phyloP scores from a whole-genome alignment of 805 yeast species.

The Suhomyces faveliae region DNA sequence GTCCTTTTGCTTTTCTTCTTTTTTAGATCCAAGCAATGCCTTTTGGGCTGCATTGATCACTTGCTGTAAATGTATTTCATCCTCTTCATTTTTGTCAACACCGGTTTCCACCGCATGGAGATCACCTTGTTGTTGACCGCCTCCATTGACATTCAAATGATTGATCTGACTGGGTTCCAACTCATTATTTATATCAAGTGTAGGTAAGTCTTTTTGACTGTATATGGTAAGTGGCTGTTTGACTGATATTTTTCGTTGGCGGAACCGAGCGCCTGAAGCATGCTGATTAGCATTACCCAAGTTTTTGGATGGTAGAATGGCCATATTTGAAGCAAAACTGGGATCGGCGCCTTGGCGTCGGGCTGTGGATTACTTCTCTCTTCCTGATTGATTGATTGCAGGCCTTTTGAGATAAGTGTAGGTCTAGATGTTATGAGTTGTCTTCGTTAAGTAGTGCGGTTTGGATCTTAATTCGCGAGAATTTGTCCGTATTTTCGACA shows the following conservation, averaged over 20 bases:
- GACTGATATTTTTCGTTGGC: slow-evolving; percentile 92
- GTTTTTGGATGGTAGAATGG: slow-evolving; percentile 39
- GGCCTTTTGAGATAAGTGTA: neutral
- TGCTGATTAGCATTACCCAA: slow-evolving; percentile 32
- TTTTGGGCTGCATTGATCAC: slow-evolving; percentile 80
- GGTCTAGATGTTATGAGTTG: slow-evolving; percentile 1
- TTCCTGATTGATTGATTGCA: slow-evolving; percentile 3
- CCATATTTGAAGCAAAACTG: slow-evolving; percentile 24
- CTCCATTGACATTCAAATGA: slow-evolving; percentile 38
- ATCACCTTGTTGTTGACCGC: slow-evolving; percentile 73
- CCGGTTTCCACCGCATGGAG: slow-evolving; percentile 92
- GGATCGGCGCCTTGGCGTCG: slow-evolving; percentile 2
- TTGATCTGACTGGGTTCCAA: slow-evolving; percentile 43
- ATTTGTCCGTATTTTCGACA: slow-evolving; percentile 4
- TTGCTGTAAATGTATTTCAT: slow-evolving; percentile 91
- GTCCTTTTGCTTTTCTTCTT: slow-evolving; percentile 35
- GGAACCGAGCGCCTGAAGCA: slow-evolving; percentile 63
- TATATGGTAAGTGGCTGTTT: slow-evolving; percentile 81
- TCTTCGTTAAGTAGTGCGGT: slow-evolving; percentile 22
- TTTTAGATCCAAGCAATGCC: slow-evolving; percentile 44
- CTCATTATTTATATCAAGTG: slow-evolving; percentile 51
- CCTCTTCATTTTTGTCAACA: slow-evolving; percentile 96
- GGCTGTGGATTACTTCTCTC: neutral
- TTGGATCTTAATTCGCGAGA: slow-evolving; percentile 20
- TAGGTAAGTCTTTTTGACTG: slow-evolving; percentile 77